Evolutionary conservation across 2,329 filamentous ascomycete genomes (phyloP).

Genomic region (Colletotrichum sp.): DNA sequence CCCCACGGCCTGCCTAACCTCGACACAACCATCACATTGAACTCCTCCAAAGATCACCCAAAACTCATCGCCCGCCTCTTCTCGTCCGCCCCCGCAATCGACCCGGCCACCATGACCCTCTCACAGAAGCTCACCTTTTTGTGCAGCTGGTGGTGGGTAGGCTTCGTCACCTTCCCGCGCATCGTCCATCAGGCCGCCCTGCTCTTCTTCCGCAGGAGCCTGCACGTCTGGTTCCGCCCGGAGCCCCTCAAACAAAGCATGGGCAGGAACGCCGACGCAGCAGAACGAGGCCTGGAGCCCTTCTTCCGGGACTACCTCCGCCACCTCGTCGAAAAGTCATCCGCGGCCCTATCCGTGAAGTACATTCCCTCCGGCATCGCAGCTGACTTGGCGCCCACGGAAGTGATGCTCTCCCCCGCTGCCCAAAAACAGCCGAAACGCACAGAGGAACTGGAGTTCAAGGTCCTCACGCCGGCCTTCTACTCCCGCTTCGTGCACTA

Average conservation of each 20-base stretch:
- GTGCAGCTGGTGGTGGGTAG: conserved; percentile 69
- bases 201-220: conserved; percentile 60
- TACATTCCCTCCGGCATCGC: conserved; percentile 59
- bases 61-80: conserved; percentile 68
- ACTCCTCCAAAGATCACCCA: conserved; percentile 62
- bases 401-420: conserved; percentile 41
- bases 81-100: conserved; percentile 54
- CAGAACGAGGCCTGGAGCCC: conserved; percentile 52
- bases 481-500: conserved; percentile 72
- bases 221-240: conserved; percentile 70
- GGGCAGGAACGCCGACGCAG: conserved; percentile 53
- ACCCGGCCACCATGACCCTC: conserved; percentile 51
- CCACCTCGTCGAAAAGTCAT: conserved; percentile 52
- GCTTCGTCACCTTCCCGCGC: conserved; percentile 68
- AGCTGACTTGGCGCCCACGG: conserved; percentile 12
- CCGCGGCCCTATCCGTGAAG: conserved; percentile 50
- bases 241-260: conserved; percentile 65
- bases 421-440: conserved; percentile 21
- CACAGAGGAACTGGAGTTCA: conserved; percentile 54
- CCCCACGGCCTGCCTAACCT: conserved; percentile 48
- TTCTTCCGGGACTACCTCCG: conserved; percentile 54
- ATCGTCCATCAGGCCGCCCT: conserved; percentile 65
- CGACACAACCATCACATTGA: conserved; percentile 65
- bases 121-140: conserved; percentile 53
- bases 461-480: conserved; percentile 68